These are phyloP conservation scores for Colletotrichum ledebouriae DNA, from an alignment of 2,329 filamentous ascomycete species.

Conservation along the genomic window DNA sequence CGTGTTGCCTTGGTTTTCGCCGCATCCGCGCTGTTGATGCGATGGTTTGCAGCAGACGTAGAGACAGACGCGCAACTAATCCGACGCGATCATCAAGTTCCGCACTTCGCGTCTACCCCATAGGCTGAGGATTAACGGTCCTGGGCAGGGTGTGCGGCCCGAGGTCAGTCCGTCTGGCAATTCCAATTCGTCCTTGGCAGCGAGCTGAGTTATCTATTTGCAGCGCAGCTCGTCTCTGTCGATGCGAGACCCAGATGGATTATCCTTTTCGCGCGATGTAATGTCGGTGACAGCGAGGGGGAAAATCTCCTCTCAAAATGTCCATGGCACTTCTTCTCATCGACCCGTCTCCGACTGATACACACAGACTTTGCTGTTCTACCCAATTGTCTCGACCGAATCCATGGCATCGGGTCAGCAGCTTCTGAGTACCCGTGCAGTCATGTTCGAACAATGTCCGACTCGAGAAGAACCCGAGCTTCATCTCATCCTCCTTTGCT, in stretches of 20 bases:
- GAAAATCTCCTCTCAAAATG: not conserved
- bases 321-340: not conserved
- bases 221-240: slow-evolving; percentile 27
- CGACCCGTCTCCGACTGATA: no score
- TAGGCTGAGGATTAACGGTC: not conserved
- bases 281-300: slow-evolving; percentile 29
- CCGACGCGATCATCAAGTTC: no score
- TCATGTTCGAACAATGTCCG: slow-evolving; percentile 1
- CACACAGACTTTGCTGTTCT: not conserved
- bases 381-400: slow-evolving; percentile 30
- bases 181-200: slow-evolving; percentile 21
- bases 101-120: not conserved
- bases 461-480: not conserved
- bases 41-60: slow-evolving; percentile 8
- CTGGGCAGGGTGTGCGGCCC: slow-evolving; percentile 15
- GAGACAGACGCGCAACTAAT: slow-evolving; percentile 12
- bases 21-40: slow-evolving; percentile 3
- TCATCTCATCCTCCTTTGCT: not conserved
- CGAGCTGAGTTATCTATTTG: slow-evolving; percentile 3
- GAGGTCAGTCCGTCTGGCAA: not conserved
- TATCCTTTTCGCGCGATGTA: slow-evolving; percentile 27
- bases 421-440: slow-evolving; percentile 19
- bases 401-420: slow-evolving; percentile 19
- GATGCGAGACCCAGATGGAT: slow-evolving; percentile 21
- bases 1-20: not conserved